Percentiles rank a stretch among this genome's conserved stretches.
These are phyloP conservation scores for Penicillium sp. DNA, from an alignment of 2,329 filamentous ascomycete genomes.

Conservation along the genomic window DNA sequence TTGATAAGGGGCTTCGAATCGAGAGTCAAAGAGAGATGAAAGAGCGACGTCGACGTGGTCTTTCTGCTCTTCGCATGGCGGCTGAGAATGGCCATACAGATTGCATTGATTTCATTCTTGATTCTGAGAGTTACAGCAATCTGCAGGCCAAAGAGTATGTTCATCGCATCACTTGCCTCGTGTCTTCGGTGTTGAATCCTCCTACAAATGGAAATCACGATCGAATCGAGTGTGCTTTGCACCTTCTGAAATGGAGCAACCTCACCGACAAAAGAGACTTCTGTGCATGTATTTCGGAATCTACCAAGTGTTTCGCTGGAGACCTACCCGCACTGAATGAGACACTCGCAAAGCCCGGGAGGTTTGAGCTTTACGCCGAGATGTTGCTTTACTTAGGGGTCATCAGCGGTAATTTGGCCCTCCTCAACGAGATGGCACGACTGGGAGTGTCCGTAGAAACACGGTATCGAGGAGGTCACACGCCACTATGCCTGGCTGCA, in stretches of 20 bases:
- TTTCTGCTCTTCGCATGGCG: neutral
- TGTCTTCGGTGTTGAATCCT: neutral
- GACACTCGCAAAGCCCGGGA: neutral
- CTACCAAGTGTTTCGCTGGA: neutral
- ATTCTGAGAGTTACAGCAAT: neutral
- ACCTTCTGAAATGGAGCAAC: neutral
- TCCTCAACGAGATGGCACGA: neutral
- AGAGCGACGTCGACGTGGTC: neutral
- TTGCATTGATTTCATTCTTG: neutral
- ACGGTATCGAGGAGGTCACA: neutral
- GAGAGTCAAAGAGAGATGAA: neutral
- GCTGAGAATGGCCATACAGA: neutral
- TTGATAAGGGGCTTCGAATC: neutral
- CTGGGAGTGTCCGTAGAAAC: neutral
- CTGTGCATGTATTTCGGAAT: neutral
- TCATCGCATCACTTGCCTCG: neutral
- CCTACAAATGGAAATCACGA: neutral
- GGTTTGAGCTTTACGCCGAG: neutral
- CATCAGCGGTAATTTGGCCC: neutral
- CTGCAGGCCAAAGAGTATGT: neutral
- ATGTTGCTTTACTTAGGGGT: conserved; percentile 2
- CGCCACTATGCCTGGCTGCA: neutral
- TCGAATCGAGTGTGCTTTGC: neutral
- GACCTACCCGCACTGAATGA: neutral
- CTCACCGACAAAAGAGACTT: neutral